Percentiles rank a stretch among this genome's conserved stretches.
These are phyloP conservation scores for Fusarium bulbicola DNA, from an alignment of 2,329 filamentous ascomycete genomes.

Conservation along the genomic window DNA sequence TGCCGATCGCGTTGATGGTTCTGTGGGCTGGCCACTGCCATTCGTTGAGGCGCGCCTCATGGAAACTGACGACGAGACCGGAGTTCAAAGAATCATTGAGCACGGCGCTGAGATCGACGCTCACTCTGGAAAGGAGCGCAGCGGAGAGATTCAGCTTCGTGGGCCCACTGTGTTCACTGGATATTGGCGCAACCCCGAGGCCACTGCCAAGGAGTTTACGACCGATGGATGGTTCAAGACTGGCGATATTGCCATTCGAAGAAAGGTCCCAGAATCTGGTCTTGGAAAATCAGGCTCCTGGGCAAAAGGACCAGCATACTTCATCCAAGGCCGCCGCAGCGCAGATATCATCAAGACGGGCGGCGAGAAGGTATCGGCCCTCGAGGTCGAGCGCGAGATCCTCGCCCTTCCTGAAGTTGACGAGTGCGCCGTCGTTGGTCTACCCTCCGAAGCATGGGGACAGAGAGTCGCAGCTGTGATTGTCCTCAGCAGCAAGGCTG, in stretches of 20 bases:
- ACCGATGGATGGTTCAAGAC: slow-evolving; percentile 18
- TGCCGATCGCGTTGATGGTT: slow-evolving; percentile 83
- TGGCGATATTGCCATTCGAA: slow-evolving; percentile 1
- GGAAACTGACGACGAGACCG: slow-evolving; percentile 73
- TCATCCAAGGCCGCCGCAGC: slow-evolving; percentile 86
- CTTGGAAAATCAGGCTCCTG: slow-evolving; percentile 56
- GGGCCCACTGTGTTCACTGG: neutral
- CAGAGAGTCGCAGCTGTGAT: slow-evolving; percentile 92
- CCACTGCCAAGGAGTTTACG: neutral
- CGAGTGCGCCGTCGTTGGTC: slow-evolving; percentile 88
- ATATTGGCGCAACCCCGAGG: slow-evolving; percentile 11
- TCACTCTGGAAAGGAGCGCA: slow-evolving; percentile 65
- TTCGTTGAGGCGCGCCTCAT: slow-evolving; percentile 86
- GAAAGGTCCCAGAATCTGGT: slow-evolving; percentile 55
- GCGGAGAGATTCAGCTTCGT: slow-evolving; percentile 78
- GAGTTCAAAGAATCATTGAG: slow-evolving; percentile 66
- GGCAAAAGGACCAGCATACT: slow-evolving; percentile 78
- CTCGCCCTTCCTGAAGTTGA: slow-evolving; percentile 80
- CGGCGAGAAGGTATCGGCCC: slow-evolving; percentile 87
- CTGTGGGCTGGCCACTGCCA: slow-evolving; percentile 93
- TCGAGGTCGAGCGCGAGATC: slow-evolving; percentile 94
- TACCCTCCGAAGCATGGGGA: slow-evolving; percentile 90
- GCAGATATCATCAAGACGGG: slow-evolving; percentile 99
- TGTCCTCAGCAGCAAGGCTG: slow-evolving; percentile 68
- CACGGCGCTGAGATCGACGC: slow-evolving; percentile 65